Evolutionary conservation across 257 asterid genomes (phyloP), one percentile per base, ranked within the genome.

Genomic region (Ocimum tenuiflorum): DNA sequence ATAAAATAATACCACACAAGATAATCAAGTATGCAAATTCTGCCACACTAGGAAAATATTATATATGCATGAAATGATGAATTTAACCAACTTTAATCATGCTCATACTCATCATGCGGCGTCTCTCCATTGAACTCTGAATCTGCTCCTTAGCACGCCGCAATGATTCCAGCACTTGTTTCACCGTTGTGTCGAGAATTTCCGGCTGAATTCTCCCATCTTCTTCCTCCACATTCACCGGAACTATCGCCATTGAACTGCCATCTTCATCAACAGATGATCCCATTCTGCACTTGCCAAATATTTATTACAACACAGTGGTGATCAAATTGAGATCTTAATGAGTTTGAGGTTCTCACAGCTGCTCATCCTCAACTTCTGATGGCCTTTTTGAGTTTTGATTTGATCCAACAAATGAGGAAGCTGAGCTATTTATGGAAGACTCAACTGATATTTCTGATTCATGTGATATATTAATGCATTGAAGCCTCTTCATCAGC

Each of bases 101-200:
- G 63, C 27, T 66, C 55, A 65, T 65, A 22, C 20, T 53, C 53
- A 53, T 22, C 39, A 58, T 74, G 54, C 71, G 65, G 42, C 73
- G 67, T 66, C 78, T 77, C 75, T 81, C 80, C 70, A 83, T 85
- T 24, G 85, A 84, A 33, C 64, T 76, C 45, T 74, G 94, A 56
- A 83, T 79, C 67, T 79, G 81, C 66, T 85, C 87, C 61, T 80
- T 87, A 22, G 84, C 91, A 65, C 59, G 80, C 57, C 74, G 72
- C 4, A 89, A 68, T 31, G 86, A 73, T 50, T 75, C 80, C 54
- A 89, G 75, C 33, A 80, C 88, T 70, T 85, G 82, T 69, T 70
- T 81, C 33, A 86, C 89, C n/a, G 77, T 80, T 27, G 73, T 73
- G 63, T 82, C 91, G 14, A 85, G 84, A 42, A 80, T 78, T 54